Conservation (phyloP, 108 stramenopile species). For the Cyclostephanos tholiformis region DNA sequence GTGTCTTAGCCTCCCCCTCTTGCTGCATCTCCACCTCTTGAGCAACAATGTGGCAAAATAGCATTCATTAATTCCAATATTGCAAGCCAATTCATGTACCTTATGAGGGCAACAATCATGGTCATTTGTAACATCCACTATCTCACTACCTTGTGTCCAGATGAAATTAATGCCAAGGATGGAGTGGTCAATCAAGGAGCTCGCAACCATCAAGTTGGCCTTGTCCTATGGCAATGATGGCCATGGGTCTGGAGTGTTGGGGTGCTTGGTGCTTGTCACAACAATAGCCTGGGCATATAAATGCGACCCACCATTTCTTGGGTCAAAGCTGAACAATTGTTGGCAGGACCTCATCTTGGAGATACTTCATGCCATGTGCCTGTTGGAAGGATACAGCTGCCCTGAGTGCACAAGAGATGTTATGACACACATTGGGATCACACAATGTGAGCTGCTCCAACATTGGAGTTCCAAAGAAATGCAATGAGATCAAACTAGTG, state of each 20-base stretch:
- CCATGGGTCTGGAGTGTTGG: conserved; percentile 36
- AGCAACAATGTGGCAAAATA: too few relatives aligned
- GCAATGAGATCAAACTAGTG: conserved; percentile 61
- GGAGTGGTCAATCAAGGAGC: conserved; percentile 33
- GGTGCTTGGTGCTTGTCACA: conserved; percentile 34
- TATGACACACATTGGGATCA: conserved; percentile 38
- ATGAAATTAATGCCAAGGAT: conserved; percentile 38
- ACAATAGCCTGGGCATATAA: conserved; percentile 42
- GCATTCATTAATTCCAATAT: conserved; percentile 50
- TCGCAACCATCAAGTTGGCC: too few relatives aligned
- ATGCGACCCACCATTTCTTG: conserved; percentile 51
- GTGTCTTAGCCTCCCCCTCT: too few relatives aligned
- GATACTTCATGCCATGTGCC: conserved; percentile 65
- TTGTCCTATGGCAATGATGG: conserved; percentile 13
- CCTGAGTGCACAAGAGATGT: conserved; percentile 22
- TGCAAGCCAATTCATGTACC: conserved; percentile 39
- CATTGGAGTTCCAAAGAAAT: conserved; percentile 36
- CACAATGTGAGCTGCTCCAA: conserved; percentile 31
- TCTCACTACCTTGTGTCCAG: conserved; percentile 53
- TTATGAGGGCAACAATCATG: conserved; percentile 44
- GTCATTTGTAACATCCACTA: conserved; percentile 70
- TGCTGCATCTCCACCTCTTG: too few relatives aligned
- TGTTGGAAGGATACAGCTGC: conserved; percentile 46
- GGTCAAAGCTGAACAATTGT: conserved; percentile 42
- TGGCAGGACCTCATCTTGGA: conserved; percentile 64